A percentile compares a stretch with the other conserved stretches of the same genome.
These are phyloP conservation scores for Cladosporium sp. DNA, from an alignment of 2,329 filamentous ascomycete species.

Conservation along the genomic window DNA sequence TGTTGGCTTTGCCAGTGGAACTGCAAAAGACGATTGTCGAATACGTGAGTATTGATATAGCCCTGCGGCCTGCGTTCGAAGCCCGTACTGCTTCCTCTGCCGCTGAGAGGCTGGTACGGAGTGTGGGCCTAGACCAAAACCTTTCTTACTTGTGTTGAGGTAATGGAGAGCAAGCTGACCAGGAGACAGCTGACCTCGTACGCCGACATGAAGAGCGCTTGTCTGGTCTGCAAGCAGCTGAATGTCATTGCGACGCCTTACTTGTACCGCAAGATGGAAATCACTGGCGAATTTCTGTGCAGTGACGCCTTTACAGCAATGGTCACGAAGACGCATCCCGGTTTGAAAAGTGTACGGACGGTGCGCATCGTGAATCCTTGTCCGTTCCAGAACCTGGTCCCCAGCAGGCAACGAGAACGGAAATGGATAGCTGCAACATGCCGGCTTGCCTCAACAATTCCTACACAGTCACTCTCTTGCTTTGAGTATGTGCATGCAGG, in stretches of 20 bases:
- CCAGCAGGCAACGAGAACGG: too few relatives aligned
- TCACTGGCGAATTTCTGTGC: not conserved
- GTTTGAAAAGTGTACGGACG: not conserved
- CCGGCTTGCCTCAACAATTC: too few relatives aligned
- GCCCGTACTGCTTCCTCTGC: too few relatives aligned
- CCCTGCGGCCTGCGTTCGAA: too few relatives aligned
- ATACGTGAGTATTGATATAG: not conserved
- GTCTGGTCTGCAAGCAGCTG: conserved; percentile 7
- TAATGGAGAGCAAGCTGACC: not conserved
- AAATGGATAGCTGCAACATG: too few relatives aligned
- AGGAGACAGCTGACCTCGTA: not conserved
- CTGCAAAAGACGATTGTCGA: not conserved
- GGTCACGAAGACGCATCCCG: not conserved
- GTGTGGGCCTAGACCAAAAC: not conserved
- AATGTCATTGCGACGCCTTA: not conserved
- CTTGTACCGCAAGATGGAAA: not conserved
- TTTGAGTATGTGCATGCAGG: too few relatives aligned
- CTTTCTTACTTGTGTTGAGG: too few relatives aligned
- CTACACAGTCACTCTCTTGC: too few relatives aligned
- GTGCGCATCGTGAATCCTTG: not conserved
- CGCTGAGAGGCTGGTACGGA: too few relatives aligned
- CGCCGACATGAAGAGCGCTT: conserved; percentile 4
- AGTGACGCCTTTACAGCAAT: not conserved
- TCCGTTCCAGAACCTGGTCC: too few relatives aligned
- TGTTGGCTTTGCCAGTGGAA: not conserved